These are phyloP conservation scores for Wickerhamiella allomyrinae DNA, from an alignment of 805 yeast species.

Conservation along the genomic window DNA sequence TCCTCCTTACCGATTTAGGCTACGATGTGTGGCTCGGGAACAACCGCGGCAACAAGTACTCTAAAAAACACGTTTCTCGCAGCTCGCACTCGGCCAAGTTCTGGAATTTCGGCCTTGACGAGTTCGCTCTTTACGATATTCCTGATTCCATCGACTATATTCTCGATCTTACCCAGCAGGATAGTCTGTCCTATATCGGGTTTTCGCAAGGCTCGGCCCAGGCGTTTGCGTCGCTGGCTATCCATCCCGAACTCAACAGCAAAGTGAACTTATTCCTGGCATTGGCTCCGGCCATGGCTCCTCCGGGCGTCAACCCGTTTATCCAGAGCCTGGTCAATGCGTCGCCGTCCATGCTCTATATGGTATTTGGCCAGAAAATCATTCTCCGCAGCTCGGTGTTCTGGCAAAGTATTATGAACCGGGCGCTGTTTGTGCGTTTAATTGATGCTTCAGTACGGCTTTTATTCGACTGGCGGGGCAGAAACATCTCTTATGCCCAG, in stretches of 20 bases:
- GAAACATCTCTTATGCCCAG: constrained; percentile 57
- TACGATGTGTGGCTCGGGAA: constrained; percentile 94
- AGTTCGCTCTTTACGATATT: constrained; percentile 80
- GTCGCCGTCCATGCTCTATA: constrained; percentile 56
- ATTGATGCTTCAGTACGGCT: constrained; percentile 57
- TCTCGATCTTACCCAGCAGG: constrained; percentile 34
- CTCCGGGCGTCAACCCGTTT: constrained; percentile 66
- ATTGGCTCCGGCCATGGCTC: constrained; percentile 88
- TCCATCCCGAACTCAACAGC: constrained; percentile 45
- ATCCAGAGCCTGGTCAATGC: constrained; percentile 62
- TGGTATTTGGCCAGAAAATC: constrained; percentile 60
- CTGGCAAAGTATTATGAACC: constrained; percentile 69
- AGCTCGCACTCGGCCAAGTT: constrained; percentile 36
- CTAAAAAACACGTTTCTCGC: constrained; percentile 53
- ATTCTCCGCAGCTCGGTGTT: constrained; percentile 61
- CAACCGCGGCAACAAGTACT: constrained; percentile 85
- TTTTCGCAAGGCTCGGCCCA: constrained; percentile 93
- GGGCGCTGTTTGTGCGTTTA: constrained; percentile 54
- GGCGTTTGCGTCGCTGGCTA: constrained; percentile 67
- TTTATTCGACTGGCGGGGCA: constrained; percentile 68
- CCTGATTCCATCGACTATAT: constrained; percentile 73
- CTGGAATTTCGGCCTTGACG: constrained; percentile 88
- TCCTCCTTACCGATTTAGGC: constrained; percentile 63
- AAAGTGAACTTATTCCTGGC: constrained; percentile 52
- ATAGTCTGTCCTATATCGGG: constrained; percentile 56